These are phyloP conservation scores for Microbotryum intermedium DNA, from an alignment of 1,284 basidiomycete species.

Conservation along the genomic window DNA sequence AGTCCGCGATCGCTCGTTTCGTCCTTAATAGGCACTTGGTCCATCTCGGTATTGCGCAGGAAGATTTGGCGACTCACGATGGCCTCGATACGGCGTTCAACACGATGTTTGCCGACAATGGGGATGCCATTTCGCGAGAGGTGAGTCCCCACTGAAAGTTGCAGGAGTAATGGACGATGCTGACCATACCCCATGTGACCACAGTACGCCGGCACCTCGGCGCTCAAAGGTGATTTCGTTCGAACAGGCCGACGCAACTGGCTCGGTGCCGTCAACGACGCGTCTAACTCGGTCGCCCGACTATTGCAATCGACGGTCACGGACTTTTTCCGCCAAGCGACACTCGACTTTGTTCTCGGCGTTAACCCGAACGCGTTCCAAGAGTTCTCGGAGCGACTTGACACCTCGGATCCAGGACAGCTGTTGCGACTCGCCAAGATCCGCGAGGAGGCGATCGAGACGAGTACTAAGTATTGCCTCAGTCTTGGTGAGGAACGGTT, in stretches of 20 bases:
- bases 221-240: conserved; percentile 94
- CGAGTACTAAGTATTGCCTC: conserved; percentile 68
- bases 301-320: conserved; percentile 44
- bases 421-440: conserved; percentile 78
- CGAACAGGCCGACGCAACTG: conserved; percentile 91
- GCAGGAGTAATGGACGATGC: background rate
- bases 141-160: background rate
- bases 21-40: conserved; percentile 71
- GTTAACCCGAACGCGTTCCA: conserved; percentile 79
- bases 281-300: conserved; percentile 80
- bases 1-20: conserved; percentile 83
- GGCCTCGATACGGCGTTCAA: conserved; percentile 76
- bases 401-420: conserved; percentile 80
- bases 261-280: conserved; percentile 81
- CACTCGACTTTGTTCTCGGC: conserved; percentile 71
- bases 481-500: conserved; percentile 69
- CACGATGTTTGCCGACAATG: conserved; percentile 93
- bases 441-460: conserved; percentile 80
- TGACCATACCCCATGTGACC: conserved; percentile 44
- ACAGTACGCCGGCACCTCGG: conserved; percentile 81
- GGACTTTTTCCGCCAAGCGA: conserved; percentile 84
- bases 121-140: conserved; percentile 58
- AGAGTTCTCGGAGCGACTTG: conserved; percentile 76
- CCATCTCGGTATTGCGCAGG: conserved; percentile 59
- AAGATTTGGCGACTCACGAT: conserved; percentile 44